phyloP scores from a whole-genome alignment of 148 eudicot species.

The Arbutus unedo region DNA sequence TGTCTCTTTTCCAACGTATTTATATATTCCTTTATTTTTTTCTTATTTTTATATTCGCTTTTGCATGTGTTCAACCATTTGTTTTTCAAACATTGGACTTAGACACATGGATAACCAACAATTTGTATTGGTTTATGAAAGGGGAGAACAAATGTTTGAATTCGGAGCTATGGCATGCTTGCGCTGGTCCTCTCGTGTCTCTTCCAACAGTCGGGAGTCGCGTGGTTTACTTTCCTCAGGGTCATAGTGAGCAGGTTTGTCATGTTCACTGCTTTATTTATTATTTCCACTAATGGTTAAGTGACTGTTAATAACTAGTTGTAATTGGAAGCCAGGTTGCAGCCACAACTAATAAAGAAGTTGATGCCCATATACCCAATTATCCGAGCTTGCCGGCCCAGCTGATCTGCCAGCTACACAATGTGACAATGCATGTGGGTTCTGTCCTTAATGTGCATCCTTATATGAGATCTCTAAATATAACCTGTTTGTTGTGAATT shows the following conservation, averaged over 20 bases:
- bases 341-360: conserved; percentile 83
- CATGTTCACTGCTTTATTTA: neutral
- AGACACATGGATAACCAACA: neutral
- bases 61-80: conserved; percentile 2
- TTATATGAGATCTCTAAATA: no score
- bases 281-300: neutral
- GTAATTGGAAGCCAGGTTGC: conserved; percentile 65
- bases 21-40: neutral
- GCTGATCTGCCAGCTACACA: conserved; percentile 93
- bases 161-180: conserved; percentile 97
- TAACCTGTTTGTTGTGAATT: neutral
- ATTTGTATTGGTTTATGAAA: conserved; percentile 29
- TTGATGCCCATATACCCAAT: conserved; percentile 88
- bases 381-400: conserved; percentile 84
- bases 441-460: conserved; percentile 19
- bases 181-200: conserved; percentile 93
- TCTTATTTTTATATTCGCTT: neutral
- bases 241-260: conserved; percentile 92
- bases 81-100: neutral
- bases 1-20: neutral
- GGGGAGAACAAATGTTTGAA: conserved; percentile 84
- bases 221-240: conserved; percentile 96
- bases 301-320: conserved; percentile 3
- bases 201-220: conserved; percentile 74
- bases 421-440: conserved; percentile 98